Evolutionary conservation across 257 asterid species (phyloP).

Genomic region (Jasminum sambac): DNA sequence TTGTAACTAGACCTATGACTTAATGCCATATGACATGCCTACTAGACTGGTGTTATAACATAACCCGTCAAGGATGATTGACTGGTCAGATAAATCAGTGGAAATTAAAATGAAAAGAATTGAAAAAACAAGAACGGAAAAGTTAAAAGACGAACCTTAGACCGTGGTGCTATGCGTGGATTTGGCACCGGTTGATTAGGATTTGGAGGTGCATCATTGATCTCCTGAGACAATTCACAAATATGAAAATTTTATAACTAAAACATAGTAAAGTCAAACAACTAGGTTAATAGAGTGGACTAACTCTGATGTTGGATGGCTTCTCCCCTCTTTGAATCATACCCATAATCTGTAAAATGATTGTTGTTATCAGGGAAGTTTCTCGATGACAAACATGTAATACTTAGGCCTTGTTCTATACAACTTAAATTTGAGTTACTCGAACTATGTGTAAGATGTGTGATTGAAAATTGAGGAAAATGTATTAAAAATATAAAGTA

Average conservation of each 20-base stretch:
- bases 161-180: conserved; percentile 66
- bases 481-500: too few relatives aligned
- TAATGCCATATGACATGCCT: too few relatives aligned
- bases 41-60: too few relatives aligned
- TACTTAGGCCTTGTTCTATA: too few relatives aligned
- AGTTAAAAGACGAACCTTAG: conserved; percentile 55
- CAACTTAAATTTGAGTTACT: too few relatives aligned
- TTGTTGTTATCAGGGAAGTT: neutral
- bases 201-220: conserved; percentile 91
- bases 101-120: conserved; percentile 13
- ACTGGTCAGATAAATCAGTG: neutral
- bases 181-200: conserved; percentile 82
- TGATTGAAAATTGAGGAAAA: too few relatives aligned
- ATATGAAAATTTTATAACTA: conserved; percentile 4
- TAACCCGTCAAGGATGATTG: neutral
- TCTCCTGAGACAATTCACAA: conserved; percentile 54
- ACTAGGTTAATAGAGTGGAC: conserved; percentile 27
- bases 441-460: too few relatives aligned
- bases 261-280: conserved; percentile 12
- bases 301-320: conserved; percentile 85
- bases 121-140: conserved; percentile 5
- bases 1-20: too few relatives aligned
- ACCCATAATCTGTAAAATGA: conserved; percentile 67
- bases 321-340: conserved; percentile 96
- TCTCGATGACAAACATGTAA: neutral